phyloP scores from a whole-genome alignment of 495 filamentous ascomycete species.

The Neurospora cerealis region DNA sequence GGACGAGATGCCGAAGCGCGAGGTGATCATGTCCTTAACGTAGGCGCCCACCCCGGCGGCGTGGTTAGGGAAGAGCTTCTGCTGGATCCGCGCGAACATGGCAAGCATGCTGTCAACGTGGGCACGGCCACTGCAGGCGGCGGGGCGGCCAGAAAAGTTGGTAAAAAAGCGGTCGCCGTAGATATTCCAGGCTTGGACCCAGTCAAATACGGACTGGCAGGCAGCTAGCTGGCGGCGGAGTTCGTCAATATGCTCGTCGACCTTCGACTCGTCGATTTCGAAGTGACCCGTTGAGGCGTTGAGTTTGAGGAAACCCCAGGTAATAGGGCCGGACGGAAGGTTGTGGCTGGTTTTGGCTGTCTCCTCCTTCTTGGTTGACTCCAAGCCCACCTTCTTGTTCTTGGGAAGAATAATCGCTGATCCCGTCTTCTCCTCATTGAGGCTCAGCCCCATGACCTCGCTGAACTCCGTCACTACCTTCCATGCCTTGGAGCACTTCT shows the following conservation, averaged over 20 bases:
- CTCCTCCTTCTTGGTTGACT: background rate
- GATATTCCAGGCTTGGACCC: conserved; percentile 56
- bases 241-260: conserved; percentile 52
- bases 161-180: conserved; percentile 56
- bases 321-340: conserved; percentile 47
- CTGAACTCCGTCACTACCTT: conserved; percentile 42
- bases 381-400: background rate
- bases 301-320: conserved; percentile 55
- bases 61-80: conserved; percentile 29
- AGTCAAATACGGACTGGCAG: conserved; percentile 46
- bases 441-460: conserved; percentile 43
- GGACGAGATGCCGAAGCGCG: conserved; percentile 37
- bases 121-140: conserved; percentile 48
- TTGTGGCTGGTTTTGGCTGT: background rate
- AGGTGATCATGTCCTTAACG: conserved; percentile 41
- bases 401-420: conserved; percentile 28
- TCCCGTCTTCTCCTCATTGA: conserved; percentile 55
- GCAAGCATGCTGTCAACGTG: conserved; percentile 56
- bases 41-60: conserved; percentile 14
- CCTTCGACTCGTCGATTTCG: conserved; percentile 49
- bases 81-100: conserved; percentile 50
- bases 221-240: conserved; percentile 45
- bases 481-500: conserved; percentile 52
- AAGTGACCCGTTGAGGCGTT: conserved; percentile 44
- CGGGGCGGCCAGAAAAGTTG: conserved; percentile 54